Evolutionary conservation across 768 basidiomycete species (phyloP).

Genomic region (Leccinum subgranulosum): DNA sequence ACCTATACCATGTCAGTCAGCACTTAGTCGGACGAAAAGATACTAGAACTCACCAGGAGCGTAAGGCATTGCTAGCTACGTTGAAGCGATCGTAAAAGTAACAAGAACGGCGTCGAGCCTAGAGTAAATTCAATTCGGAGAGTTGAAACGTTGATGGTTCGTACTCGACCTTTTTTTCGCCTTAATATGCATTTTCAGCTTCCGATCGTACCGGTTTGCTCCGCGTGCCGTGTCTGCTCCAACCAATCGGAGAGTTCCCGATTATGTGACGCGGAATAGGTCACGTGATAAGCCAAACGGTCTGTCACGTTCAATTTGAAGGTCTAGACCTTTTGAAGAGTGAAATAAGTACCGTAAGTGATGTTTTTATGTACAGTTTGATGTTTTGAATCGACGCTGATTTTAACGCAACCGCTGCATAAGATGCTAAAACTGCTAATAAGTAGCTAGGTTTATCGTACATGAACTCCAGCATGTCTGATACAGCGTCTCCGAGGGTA

Average conservation of each 20-base stretch:
- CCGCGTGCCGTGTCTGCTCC: constrained; percentile 10
- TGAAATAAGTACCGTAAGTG: background rate
- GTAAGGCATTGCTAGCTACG: constrained; percentile 37
- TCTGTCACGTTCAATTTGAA: no score
- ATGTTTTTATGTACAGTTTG: background rate
- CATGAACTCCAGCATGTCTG: background rate
- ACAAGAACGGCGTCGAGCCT: constrained; percentile 5
- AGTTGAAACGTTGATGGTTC: constrained; percentile 1
- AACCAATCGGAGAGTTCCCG: constrained; percentile 22
- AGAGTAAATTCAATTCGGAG: background rate
- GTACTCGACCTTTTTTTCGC: constrained; percentile 6
- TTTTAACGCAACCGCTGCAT: background rate
- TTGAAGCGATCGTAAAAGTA: constrained; percentile 2
- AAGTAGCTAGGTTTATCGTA: background rate
- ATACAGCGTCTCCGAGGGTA: background rate
- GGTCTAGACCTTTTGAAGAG: no score
- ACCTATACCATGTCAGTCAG: constrained; percentile 44
- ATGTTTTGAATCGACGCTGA: background rate
- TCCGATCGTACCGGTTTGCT: constrained; percentile 31
- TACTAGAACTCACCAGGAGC: constrained; percentile 35
- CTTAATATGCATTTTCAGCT: constrained; percentile 15
- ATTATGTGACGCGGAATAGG: background rate
- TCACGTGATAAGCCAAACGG: background rate
- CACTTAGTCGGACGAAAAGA: background rate
- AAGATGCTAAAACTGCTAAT: background rate